Percentiles rank a stretch among this genome's conserved stretches.
Evolutionary conservation across 345 rosid species (phyloP).

Genomic region (Lagerstroemia speciosa): DNA sequence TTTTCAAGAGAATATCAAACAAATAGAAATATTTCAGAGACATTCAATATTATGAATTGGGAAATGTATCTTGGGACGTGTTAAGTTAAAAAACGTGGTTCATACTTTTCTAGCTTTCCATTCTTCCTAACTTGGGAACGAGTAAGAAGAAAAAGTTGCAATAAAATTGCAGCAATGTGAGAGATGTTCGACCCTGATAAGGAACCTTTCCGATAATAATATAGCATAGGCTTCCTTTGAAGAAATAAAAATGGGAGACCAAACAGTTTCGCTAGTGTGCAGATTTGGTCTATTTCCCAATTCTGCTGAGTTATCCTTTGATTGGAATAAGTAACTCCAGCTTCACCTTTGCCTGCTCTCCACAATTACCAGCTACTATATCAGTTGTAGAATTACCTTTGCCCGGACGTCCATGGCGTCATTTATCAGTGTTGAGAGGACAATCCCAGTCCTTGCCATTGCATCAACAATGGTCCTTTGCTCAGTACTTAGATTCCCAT

Average conservation of each 20-base stretch:
- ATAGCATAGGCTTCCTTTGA: too few relatives aligned
- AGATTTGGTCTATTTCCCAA: neutral
- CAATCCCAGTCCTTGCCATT: slow-evolving; percentile 72
- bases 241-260: too few relatives aligned
- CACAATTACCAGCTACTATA: neutral
- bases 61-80: neutral
- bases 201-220: neutral
- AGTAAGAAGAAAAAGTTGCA: too few relatives aligned
- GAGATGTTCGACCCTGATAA: neutral
- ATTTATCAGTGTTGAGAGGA: slow-evolving; percentile 64
- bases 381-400: neutral
- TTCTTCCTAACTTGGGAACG: too few relatives aligned
- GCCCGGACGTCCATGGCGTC: slow-evolving; percentile 66
- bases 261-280: neutral
- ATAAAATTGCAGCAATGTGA: neutral
- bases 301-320: neutral
- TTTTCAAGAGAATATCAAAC: neutral
- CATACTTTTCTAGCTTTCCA: neutral
- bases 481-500: slow-evolving; percentile 44
- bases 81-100: neutral
- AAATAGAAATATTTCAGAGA: neutral
- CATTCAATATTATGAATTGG: neutral
- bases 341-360: neutral
- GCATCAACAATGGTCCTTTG: slow-evolving; percentile 63
- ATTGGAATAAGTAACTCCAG: neutral